Percentiles rank a stretch among this genome's conserved stretches.
Evolutionary conservation across 2,329 filamentous ascomycete species (phyloP).

Genomic region (Aspergillus sp.): DNA sequence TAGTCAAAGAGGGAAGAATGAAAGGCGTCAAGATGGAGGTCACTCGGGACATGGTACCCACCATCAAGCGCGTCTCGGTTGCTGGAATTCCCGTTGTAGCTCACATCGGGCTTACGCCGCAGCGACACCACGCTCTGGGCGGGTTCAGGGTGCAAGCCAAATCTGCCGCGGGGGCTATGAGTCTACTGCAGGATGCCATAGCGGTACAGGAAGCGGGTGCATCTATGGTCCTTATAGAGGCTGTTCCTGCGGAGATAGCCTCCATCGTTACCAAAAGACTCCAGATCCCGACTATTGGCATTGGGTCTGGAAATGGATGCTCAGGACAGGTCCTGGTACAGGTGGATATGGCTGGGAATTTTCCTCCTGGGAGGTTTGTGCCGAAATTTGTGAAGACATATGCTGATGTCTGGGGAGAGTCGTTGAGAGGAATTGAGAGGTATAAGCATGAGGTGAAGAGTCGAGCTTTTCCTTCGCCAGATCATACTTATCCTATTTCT

Average conservation of each 20-base stretch:
- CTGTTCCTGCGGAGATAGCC: slow-evolving; percentile 82
- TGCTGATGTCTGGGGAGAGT: slow-evolving; percentile 84
- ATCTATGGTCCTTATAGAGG: slow-evolving; percentile 86
- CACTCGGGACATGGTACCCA: slow-evolving; percentile 78
- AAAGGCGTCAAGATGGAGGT: slow-evolving; percentile 90
- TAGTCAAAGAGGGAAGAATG: slow-evolving; percentile 88
- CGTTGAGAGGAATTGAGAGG: slow-evolving; percentile 67
- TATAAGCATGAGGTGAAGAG: slow-evolving; percentile 72
- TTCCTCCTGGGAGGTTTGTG: slow-evolving; percentile 80
- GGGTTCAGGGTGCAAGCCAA: slow-evolving; percentile 95
- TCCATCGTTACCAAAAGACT: slow-evolving; percentile 74
- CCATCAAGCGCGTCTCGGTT: slow-evolving; percentile 75
- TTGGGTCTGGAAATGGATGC: slow-evolving; percentile 89
- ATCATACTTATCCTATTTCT: not conserved
- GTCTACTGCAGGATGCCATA: slow-evolving; percentile 77
- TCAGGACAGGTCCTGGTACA: slow-evolving; percentile 94
- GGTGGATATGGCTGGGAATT: slow-evolving; percentile 89
- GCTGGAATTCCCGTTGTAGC: slow-evolving; percentile 92
- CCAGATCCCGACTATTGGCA: slow-evolving; percentile 86
- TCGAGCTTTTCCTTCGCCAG: not conserved
- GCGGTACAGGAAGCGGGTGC: slow-evolving; percentile 87
- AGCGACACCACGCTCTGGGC: slow-evolving; percentile 84
- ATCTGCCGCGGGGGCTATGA: slow-evolving; percentile 67
- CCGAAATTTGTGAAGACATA: slow-evolving; percentile 97
- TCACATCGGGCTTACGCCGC: slow-evolving; percentile 87